A percentile compares a stretch with the other conserved stretches of the same genome.
Conservation (phyloP, 208 protist species). For the Tetramitus jugosus region DNA sequence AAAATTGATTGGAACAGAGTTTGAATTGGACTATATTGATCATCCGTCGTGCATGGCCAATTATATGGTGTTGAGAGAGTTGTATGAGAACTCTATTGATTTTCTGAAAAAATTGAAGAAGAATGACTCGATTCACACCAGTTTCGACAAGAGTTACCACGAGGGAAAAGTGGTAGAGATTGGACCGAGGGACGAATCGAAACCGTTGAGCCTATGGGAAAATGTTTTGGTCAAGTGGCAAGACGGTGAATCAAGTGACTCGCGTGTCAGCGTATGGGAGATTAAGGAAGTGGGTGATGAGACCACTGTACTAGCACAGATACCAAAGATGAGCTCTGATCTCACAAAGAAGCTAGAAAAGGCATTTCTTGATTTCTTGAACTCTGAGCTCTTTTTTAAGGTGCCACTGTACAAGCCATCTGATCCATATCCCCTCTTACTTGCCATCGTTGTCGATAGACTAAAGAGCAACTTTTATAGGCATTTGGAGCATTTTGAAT, state of each 20-base stretch:
- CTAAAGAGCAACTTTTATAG: too few species aligned
- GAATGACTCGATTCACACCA: background rate
- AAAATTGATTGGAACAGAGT: too few species aligned
- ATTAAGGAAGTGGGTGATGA: background rate
- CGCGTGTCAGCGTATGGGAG: background rate
- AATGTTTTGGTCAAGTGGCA: background rate
- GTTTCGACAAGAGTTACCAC: background rate
- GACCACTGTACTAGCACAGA: background rate
- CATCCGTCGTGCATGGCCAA: too few species aligned
- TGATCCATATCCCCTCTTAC: background rate
- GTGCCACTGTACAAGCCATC: background rate
- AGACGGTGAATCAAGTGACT: background rate
- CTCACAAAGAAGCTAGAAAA: background rate
- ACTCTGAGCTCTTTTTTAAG: background rate
- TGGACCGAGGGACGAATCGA: background rate
- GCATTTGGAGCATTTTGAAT: too few species aligned
- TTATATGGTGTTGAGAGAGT: too few species aligned
- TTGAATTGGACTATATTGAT: too few species aligned
- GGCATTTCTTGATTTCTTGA: background rate
- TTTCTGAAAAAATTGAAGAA: background rate
- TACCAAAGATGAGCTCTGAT: background rate
- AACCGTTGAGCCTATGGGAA: background rate
- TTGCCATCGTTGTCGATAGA: too few species aligned
- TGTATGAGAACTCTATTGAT: background rate
- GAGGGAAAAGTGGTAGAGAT: background rate